A percentile compares a stretch with the other conserved stretches of the same genome.
Conservation (phyloP, 148 eudicot genomes). For the Silene latifolia region DNA sequence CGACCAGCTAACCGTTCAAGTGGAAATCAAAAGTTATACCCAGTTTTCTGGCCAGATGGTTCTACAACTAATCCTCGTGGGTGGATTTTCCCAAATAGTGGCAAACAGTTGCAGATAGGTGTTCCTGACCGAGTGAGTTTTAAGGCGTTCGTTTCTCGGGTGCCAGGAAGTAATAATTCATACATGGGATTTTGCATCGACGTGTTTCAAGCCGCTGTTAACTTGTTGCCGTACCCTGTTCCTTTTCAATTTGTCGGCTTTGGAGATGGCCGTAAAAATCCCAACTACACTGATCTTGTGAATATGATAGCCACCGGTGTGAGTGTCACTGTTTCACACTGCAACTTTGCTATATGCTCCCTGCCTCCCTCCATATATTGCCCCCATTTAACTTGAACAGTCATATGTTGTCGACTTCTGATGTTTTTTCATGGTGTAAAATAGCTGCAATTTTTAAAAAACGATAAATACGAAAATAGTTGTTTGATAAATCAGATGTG, state of each 20-base stretch:
- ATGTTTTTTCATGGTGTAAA: too few species aligned
- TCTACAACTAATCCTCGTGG: slow-evolving; percentile 69
- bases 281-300: slow-evolving; percentile 73
- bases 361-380: not conserved
- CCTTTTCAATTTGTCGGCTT: slow-evolving; percentile 72
- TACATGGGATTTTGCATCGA: slow-evolving; percentile 91
- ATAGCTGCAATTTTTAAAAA: too few species aligned
- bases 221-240: slow-evolving; percentile 77
- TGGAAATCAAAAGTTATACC: slow-evolving; percentile 44
- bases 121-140: slow-evolving; percentile 76
- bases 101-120: slow-evolving; percentile 63
- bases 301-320: slow-evolving; percentile 60
- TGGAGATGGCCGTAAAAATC: slow-evolving; percentile 75
- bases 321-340: slow-evolving; percentile 28
- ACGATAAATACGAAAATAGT: too few species aligned
- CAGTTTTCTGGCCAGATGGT: slow-evolving; percentile 89
- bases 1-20: slow-evolving; percentile 58
- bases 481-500: too few species aligned
- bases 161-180: slow-evolving; percentile 42
- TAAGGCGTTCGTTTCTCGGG: slow-evolving; percentile 72
- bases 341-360: not conserved
- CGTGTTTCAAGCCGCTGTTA: slow-evolving; percentile 79
- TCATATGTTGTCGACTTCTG: too few species aligned
- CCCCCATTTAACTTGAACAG: not conserved
- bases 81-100: slow-evolving; percentile 91